Conservation (phyloP, 345 rosid genomes). For the Orychophragmus violaceus region DNA sequence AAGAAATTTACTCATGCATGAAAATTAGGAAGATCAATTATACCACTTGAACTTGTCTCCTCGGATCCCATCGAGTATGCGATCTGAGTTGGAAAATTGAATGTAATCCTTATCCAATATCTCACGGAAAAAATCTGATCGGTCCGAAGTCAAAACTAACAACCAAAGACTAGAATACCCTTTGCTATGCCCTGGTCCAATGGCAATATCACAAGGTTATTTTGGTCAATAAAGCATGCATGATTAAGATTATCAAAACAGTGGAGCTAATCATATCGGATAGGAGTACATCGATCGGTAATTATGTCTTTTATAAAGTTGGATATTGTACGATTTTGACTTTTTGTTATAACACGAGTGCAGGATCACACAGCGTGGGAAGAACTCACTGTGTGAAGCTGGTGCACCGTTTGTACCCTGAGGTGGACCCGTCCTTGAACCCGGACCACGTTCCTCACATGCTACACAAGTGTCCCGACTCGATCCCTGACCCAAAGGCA, state of each 20-base stretch:
- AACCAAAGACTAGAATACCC: not conserved
- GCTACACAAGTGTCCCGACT: constrained; percentile 90
- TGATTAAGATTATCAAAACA: not conserved
- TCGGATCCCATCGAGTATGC: not conserved
- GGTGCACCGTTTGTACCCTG: constrained; percentile 88
- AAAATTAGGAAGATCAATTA: not conserved
- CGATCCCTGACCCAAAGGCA: constrained; percentile 89
- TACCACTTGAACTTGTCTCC: not conserved
- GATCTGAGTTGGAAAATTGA: not conserved
- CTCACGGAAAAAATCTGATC: not conserved
- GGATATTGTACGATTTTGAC: constrained; percentile 5
- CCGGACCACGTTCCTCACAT: constrained; percentile 81
- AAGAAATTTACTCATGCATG: not conserved
- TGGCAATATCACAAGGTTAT: not conserved
- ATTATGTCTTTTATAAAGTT: not conserved
- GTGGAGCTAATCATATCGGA: no score
- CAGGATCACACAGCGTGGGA: constrained; percentile 93
- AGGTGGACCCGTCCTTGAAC: constrained; percentile 72
- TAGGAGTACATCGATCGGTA: not conserved
- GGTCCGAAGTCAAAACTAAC: not conserved
- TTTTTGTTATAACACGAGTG: constrained; percentile 9
- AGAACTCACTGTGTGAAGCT: constrained; percentile 93
- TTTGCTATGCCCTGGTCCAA: not conserved
- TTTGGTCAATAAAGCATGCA: not conserved
- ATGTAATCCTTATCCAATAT: not conserved